phyloP scores from a whole-genome alignment of 805 yeast species.

The Yamadazyma scolyti region DNA sequence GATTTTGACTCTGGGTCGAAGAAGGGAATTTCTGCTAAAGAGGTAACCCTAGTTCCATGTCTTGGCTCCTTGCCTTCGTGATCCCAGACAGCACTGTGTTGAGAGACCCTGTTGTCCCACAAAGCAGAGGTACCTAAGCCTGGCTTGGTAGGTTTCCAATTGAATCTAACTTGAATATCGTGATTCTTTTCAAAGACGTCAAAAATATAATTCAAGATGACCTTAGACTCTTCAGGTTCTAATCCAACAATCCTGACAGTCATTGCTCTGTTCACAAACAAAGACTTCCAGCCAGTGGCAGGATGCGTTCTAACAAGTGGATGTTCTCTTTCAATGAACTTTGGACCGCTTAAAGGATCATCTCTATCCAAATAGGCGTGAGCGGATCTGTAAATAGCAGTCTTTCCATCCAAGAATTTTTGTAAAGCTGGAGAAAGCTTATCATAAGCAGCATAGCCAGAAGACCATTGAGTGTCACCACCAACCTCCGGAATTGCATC shows the following conservation, averaged over 20 bases:
- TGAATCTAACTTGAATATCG: conserved; percentile 53
- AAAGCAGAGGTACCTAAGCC: conserved; percentile 49
- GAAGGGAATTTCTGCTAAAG: conserved; percentile 51
- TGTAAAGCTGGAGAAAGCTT: conserved; percentile 49
- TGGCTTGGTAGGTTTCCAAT: conserved; percentile 41
- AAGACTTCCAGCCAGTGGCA: conserved; percentile 57
- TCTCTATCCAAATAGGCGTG: conserved; percentile 40
- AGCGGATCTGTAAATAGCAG: conserved; percentile 40
- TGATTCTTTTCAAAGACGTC: conserved; percentile 46
- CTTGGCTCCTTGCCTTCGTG: conserved; percentile 41
- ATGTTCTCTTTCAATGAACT: conserved; percentile 51
- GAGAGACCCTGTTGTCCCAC: conserved; percentile 57
- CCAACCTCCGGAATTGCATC: conserved; percentile 44
- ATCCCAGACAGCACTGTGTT: conserved; percentile 51
- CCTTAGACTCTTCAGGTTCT: conserved; percentile 46
- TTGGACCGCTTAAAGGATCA: conserved; percentile 43
- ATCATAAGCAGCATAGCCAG: conserved; percentile 56
- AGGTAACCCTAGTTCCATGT: conserved; percentile 48
- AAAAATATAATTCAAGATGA: conserved; percentile 44
- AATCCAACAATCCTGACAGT: conserved; percentile 51
- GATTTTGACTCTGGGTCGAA: conserved; percentile 48
- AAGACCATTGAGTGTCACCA: conserved; percentile 53
- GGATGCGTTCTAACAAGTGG: conserved; percentile 64
- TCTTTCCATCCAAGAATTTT: conserved; percentile 48
- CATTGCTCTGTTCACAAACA: conserved; percentile 49